Evolutionary conservation across 768 basidiomycete species (phyloP).

Genomic region (Boletus speciosus): DNA sequence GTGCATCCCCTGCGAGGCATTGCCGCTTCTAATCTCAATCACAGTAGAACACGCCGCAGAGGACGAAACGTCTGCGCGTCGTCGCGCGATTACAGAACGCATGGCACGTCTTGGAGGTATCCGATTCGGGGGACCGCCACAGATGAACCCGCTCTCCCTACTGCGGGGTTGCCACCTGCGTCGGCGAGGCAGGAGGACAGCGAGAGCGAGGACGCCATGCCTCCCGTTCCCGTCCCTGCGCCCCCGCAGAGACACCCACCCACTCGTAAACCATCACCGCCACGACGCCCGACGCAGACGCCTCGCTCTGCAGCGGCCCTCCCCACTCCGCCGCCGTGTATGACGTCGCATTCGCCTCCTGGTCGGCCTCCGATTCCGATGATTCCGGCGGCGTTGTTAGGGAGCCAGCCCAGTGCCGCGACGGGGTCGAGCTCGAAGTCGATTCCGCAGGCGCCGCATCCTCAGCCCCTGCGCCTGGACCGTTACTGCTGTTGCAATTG

Average conservation of each 20-base stretch:
- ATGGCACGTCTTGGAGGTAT: constrained; percentile 92
- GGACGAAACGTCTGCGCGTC: constrained; percentile 50
- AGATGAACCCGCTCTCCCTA: constrained; percentile 32
- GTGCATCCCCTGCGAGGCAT: neutral
- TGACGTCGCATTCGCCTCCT: constrained; percentile 28
- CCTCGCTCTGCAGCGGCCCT: constrained; percentile 31
- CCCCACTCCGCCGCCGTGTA: constrained; percentile 47
- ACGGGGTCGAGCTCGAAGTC: constrained; percentile 36
- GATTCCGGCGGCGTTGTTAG: constrained; percentile 32
- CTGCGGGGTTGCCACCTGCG: constrained; percentile 13
- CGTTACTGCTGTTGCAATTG: constrained; percentile 18
- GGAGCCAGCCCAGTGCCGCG: constrained; percentile 39
- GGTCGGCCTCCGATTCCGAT: constrained; percentile 39
- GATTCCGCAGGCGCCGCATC: constrained; percentile 43
- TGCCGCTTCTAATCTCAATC: neutral
- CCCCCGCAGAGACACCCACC: constrained; percentile 31
- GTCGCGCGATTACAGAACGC: constrained; percentile 79
- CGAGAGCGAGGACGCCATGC: constrained; percentile 25
- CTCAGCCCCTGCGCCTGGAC: neutral
- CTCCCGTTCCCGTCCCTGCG: constrained; percentile 31
- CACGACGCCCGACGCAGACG: constrained; percentile 35
- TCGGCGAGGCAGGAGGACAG: constrained; percentile 27
- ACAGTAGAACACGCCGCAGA: constrained; percentile 14
- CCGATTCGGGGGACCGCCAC: constrained; percentile 68
- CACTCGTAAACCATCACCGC: constrained; percentile 31